phyloP scores from a whole-genome alignment of 1,284 basidiomycete genomes.

The Neolentinus lepideus region DNA sequence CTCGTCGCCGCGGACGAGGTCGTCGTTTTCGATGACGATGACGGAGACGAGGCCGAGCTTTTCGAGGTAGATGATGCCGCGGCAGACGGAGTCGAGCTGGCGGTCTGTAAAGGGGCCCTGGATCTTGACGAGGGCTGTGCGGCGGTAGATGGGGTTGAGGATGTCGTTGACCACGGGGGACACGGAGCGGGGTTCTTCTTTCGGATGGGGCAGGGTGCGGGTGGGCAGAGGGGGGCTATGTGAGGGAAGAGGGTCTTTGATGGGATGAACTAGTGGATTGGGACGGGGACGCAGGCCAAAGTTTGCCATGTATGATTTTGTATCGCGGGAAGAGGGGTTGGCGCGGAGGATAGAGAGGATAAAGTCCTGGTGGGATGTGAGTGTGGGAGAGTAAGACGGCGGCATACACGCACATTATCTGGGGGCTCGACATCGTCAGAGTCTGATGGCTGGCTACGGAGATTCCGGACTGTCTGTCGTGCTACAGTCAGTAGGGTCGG shows the following conservation, averaged over 20 bases:
- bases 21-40: slow-evolving; percentile 90
- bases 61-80: slow-evolving; percentile 92
- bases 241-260: slow-evolving; percentile 13
- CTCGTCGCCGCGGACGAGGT: slow-evolving; percentile 59
- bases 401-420: slow-evolving; percentile 45
- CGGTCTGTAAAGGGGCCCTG: slow-evolving; percentile 96
- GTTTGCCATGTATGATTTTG: slow-evolving; percentile 82
- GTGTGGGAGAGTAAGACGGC: too few species aligned
- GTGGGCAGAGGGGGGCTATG: slow-evolving; percentile 8
- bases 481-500: slow-evolving; percentile 10
- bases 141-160: slow-evolving; percentile 73
- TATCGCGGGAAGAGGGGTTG: slow-evolving; percentile 89
- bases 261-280: slow-evolving; percentile 8
- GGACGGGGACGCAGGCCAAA: slow-evolving; percentile 59
- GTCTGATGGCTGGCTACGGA: slow-evolving; percentile 32
- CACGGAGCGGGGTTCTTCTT: slow-evolving; percentile 25
- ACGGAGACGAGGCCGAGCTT: slow-evolving; percentile 94
- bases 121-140: slow-evolving; percentile 92
- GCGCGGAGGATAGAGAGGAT: slow-evolving; percentile 93
- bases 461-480: slow-evolving; percentile 40
- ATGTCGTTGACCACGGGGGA: slow-evolving; percentile 76
- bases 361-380: slow-evolving; percentile 66
- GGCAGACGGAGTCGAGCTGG: slow-evolving; percentile 90
- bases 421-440: slow-evolving; percentile 38
- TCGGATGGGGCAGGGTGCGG: slow-evolving; percentile 13